Evolutionary conservation across 768 basidiomycete genomes (phyloP), one percentile per base, ranked within the genome.

Genomic region (Coprinellus micaceus): DNA sequence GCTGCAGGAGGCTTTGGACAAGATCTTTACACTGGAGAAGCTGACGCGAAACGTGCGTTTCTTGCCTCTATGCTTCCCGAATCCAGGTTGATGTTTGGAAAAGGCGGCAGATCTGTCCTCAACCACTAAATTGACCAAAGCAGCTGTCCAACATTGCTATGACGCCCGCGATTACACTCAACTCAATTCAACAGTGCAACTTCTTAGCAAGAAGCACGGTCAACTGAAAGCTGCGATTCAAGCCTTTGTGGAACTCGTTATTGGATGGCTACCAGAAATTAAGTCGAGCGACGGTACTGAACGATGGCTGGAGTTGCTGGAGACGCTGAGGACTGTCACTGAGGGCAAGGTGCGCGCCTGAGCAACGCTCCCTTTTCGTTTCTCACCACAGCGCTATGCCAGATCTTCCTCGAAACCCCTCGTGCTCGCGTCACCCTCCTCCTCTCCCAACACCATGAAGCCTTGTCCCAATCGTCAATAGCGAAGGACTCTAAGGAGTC

Each of bases 371-470:
- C 53, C 43, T 53, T 9, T 22, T 52, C 21, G 15, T 3, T 15
- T 25, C 46, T 33, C 53, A 28, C 12, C 11, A 47, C 15, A 39
- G 40, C 48, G 49, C 46, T 17, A 9, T 51, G 22, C 2, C 63
- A 97, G 94, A 93, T 99, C 60, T 98, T 94, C 77, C 77, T 99
- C 47, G 97, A 99, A 76, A 93, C 97, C 2, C 94, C 93, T 24
- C 84, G 97, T 62, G 97, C 97, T 6, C 87, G 97, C 40, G 88
- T 98, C 52, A 98, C 97, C 0, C 86, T 94, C 43, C 71, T 88
- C 46, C 85, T 98, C 40, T 83, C 96, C 7, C 82, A 82, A 54
- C 82, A 97, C 70, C 89, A 97, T 67, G 97, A 99, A 77, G 67
- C 72, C 33, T 80, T 91, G 43, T 77, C 82, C 29, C 69, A 69